phyloP scores from a whole-genome alignment of 2,329 filamentous ascomycete genomes.

The Thyridium curvatum region DNA sequence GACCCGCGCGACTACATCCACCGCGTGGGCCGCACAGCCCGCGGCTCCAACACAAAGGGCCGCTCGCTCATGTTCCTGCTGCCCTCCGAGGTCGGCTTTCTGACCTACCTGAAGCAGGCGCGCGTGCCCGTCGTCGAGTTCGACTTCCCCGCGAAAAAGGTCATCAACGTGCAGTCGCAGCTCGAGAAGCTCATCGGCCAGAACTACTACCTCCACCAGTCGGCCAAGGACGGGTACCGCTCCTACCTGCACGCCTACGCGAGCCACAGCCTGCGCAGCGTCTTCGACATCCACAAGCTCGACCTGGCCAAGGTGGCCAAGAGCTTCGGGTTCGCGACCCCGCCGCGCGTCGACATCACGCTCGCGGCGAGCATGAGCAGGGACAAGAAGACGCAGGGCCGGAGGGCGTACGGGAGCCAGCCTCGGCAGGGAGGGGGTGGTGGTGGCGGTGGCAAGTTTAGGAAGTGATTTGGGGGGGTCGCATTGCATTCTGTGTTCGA shows the following conservation, averaged over 20 bases:
- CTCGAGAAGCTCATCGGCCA: constrained; percentile 89
- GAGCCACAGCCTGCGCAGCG: constrained; percentile 73
- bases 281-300: constrained; percentile 78
- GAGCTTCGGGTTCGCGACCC: constrained; percentile 72
- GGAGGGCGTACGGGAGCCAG: constrained; percentile 72
- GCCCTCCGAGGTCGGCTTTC: constrained; percentile 85
- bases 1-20: constrained; percentile 90
- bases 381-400: constrained; percentile 60
- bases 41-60: constrained; percentile 77
- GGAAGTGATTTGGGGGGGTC: no score
- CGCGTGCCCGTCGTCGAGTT: constrained; percentile 93
- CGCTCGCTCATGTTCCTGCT: constrained; percentile 90
- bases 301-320: constrained; percentile 81
- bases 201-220: constrained; percentile 97
- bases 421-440: constrained; percentile 44
- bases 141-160: constrained; percentile 88
- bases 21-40: constrained; percentile 88
- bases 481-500: no score
- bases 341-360: constrained; percentile 73
- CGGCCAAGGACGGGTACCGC: constrained; percentile 70
- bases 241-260: constrained; percentile 95
- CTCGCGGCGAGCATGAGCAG: constrained; percentile 70
- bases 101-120: constrained; percentile 84
- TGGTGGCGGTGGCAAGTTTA: no score
- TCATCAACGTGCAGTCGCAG: constrained; percentile 84